These are phyloP conservation scores for Alternaria metachromatica DNA, from an alignment of 2,329 filamentous ascomycete species.

Conservation along the genomic window DNA sequence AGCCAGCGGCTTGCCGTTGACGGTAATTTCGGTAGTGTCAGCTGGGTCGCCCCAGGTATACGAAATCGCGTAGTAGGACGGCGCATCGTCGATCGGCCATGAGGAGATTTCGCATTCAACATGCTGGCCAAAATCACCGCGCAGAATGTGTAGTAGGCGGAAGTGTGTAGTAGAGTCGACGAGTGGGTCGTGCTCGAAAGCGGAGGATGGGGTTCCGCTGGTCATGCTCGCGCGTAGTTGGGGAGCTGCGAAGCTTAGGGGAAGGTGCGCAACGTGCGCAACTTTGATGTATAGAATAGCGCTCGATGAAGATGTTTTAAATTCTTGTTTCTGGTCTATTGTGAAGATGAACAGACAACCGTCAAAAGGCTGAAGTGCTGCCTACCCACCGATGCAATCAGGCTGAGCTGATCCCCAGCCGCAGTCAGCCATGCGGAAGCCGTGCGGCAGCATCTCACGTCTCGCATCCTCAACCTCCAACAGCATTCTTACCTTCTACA, in stretches of 20 bases:
- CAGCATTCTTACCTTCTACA: not conserved
- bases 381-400: not conserved
- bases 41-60: not conserved
- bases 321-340: not conserved
- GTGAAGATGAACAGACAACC: not conserved
- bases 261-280: not conserved
- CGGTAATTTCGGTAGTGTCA: not conserved
- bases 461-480: not conserved
- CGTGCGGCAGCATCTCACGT: not conserved
- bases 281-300: not conserved
- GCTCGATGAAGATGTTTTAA: not conserved
- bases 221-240: not conserved
- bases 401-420: not conserved
- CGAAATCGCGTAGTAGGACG: slow-evolving; percentile 2
- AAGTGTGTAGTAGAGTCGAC: not conserved
- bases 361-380: not conserved
- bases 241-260: not conserved
- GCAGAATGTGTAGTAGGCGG: not conserved
- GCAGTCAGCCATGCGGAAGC: not conserved
- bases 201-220: not conserved
- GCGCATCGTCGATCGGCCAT: not conserved
- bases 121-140: not conserved
- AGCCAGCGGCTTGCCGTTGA: not conserved
- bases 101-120: slow-evolving; percentile 1
- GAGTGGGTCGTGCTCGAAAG: slow-evolving; percentile 5